Base-by-base conservation (phyloP, 306 rosid genomes). In the Gastrolobium bilobum region DNA sequence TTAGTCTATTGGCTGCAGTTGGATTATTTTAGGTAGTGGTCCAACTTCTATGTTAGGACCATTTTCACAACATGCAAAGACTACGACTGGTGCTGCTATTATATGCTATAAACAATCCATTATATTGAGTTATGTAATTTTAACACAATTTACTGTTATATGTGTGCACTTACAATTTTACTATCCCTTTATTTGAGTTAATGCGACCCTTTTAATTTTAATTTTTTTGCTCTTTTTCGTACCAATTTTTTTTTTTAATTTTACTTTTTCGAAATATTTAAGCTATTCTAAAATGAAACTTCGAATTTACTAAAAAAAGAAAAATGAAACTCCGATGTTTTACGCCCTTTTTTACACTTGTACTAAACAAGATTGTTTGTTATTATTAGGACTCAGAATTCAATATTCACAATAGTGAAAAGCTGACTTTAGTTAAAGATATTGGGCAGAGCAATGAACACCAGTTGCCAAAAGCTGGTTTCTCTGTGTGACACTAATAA, bases 41-140 rank as follows among this genome's bases (percentile, higher is more conserved):
- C 90, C 86, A 66, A 9, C 11, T 68, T 75, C 39, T 47, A 10
- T 14, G 53, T 63, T 39, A 43, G 88, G 90, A 84, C 86, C 90
- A 84, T 79, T 53, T 60, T 65, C 59, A 79, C 81, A 84, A 68
- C 84, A 78, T 46, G 73, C 58, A 10, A 7, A 60, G 86, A 81
- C 70, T 78, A 42, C 4, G 84, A 84, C 84, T 58, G 3, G 33
- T 86, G 82, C 64, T 34, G 2, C 10, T 8, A 29, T 43, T 10
- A 7, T 42, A 37, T 34, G 4, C 47, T 70, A 44, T 53, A 48
- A 33, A 5, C 40, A 20, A 79, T 59, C 42, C 5, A 43, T 13
- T 13, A 2, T 29, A 26, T 13, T 56, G 52, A 26, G 13, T 56
- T 5, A 26, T 7, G 7, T 56, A 56, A 26, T 29, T 31, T 31